Percentiles rank a stretch among this genome's conserved stretches.
These are phyloP conservation scores for Candida cerambycidarum DNA, from an alignment of 805 yeast species.

Conservation along the genomic window DNA sequence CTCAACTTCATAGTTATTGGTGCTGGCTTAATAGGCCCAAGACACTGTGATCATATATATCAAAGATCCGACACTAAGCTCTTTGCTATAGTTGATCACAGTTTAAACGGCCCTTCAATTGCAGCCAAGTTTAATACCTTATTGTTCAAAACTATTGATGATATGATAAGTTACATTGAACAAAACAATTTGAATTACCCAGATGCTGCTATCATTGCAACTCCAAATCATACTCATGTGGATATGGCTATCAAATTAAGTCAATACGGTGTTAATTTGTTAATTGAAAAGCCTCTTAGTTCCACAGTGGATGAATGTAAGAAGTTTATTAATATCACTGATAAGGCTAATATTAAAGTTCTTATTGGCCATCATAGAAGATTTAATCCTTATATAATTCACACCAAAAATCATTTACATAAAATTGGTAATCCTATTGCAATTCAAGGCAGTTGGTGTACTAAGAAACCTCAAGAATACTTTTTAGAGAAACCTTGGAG, in stretches of 20 bases:
- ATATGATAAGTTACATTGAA: conserved; percentile 27
- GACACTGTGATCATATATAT: conserved; percentile 37
- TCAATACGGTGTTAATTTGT: conserved; percentile 32
- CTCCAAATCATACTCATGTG: conserved; percentile 44
- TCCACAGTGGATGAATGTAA: conserved; percentile 34
- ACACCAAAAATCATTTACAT: conserved; percentile 33
- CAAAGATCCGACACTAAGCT: conserved; percentile 25
- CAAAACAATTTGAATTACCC: conserved; percentile 25
- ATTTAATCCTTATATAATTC: conserved; percentile 41
- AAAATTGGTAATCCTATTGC: conserved; percentile 35
- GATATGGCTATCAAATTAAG: conserved; percentile 34
- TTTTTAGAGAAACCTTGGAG: conserved; percentile 41
- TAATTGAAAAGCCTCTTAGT: conserved; percentile 43
- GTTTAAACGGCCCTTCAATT: conserved; percentile 29
- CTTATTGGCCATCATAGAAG: conserved; percentile 45
- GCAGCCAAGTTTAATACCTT: conserved; percentile 26
- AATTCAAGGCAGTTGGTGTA: conserved; percentile 43
- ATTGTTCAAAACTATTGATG: conserved; percentile 24
- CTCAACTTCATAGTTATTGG: conserved; percentile 19
- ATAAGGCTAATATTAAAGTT: conserved; percentile 25
- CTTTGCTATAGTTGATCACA: conserved; percentile 36
- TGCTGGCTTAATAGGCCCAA: conserved; percentile 42
- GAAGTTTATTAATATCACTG: conserved; percentile 20
- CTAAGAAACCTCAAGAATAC: conserved; percentile 34
- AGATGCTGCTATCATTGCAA: conserved; percentile 41